Conservation (phyloP, 2,329 filamentous ascomycete species). For the Whalleya microplaca region DNA sequence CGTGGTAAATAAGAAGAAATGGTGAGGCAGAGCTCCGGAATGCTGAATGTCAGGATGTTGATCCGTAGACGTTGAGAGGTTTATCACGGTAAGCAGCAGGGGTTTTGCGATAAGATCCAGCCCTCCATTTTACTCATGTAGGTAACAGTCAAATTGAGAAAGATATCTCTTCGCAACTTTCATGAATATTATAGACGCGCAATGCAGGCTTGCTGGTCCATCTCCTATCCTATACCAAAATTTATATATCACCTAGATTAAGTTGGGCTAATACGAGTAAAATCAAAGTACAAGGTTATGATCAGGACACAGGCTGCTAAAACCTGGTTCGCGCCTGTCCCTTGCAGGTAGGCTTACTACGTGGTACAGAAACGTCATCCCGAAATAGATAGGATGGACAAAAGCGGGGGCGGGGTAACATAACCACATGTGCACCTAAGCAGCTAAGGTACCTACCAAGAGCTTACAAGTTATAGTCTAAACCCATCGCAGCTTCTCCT, state of each 20-base stretch:
- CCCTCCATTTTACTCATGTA: not conserved
- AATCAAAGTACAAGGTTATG: too few relatives aligned
- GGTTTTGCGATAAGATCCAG: constrained; percentile 12
- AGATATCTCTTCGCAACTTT: not conserved
- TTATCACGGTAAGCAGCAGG: not conserved
- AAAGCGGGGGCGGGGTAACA: not conserved
- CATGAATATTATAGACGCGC: not conserved
- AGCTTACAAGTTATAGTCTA: too few relatives aligned
- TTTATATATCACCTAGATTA: too few relatives aligned
- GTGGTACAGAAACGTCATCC: not conserved
- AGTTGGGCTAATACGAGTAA: not conserved
- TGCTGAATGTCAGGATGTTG: too few relatives aligned
- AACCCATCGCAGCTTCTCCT: too few relatives aligned
- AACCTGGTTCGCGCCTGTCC: too few relatives aligned
- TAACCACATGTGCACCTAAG: not conserved
- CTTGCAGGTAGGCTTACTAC: too few relatives aligned
- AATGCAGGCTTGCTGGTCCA: not conserved
- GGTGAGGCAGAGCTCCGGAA: not conserved
- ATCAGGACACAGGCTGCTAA: too few relatives aligned
- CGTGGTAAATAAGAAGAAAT: not conserved
- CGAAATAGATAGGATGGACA: not conserved
- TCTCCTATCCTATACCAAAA: not conserved
- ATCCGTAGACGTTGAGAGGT: not conserved
- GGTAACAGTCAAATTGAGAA: not conserved
- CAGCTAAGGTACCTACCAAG: too few relatives aligned